Percentiles rank a stretch among this genome's conserved stretches.
phyloP scores from a whole-genome alignment of 202 grass and related monocot species.

The Elaeis oleifera region DNA sequence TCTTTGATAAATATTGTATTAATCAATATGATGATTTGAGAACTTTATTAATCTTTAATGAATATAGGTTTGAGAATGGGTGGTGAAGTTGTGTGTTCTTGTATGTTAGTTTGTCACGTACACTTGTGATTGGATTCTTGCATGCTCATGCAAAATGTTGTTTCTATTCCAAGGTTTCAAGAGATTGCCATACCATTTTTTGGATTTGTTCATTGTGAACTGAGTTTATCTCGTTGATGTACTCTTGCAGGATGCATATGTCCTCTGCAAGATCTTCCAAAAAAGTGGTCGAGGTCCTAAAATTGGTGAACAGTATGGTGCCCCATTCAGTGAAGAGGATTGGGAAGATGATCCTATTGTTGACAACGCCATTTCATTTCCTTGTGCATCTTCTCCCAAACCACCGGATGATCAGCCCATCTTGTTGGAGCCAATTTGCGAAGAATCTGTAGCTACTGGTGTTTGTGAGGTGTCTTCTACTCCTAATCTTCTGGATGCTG shows the following conservation, averaged over 20 bases:
- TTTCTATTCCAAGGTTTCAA: background rate
- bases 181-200: background rate
- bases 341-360: conserved; percentile 50
- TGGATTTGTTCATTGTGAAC: background rate
- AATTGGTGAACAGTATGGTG: conserved; percentile 88
- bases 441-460: conserved; percentile 16
- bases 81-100: too few relatives aligned
- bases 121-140: too few relatives aligned
- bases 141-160: background rate
- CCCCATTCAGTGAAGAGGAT: conserved; percentile 73
- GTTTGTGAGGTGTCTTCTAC: conserved; percentile 3
- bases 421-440: conserved; percentile 2
- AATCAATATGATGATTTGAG: too few relatives aligned
- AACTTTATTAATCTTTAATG: too few relatives aligned
- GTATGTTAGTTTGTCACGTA: too few relatives aligned
- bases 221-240: background rate
- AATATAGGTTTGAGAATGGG: too few relatives aligned
- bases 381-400: conserved; percentile 24
- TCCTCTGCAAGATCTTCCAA: conserved; percentile 88
- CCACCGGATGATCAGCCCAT: conserved; percentile 5
- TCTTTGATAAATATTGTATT: too few relatives aligned
- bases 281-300: conserved; percentile 94
- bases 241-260: conserved; percentile 59
- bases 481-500: conserved; percentile 17
- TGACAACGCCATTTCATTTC: conserved; percentile 21